Base-by-base conservation (phyloP, 2,329 filamentous ascomycete species). In the Plenodomus biglobosus region DNA sequence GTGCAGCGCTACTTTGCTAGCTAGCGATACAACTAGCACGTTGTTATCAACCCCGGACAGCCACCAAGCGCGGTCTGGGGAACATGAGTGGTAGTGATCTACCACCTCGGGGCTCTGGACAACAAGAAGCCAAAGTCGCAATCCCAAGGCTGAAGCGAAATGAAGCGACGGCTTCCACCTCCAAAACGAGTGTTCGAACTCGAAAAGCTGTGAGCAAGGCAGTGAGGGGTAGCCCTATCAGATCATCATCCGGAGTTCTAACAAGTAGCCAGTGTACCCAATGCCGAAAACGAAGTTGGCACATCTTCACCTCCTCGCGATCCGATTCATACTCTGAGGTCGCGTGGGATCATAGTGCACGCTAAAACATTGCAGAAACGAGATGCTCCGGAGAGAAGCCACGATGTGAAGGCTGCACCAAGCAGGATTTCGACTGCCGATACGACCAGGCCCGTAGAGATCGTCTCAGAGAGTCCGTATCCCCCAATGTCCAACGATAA, bases 311-410 rank as follows among this genome's bases (percentile, higher is more conserved):
- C 16, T 22, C 18, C 30, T 34, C 40, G 24, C 37, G 24, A 42
- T 35, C 22, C 32, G 24, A 39, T 18, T 37, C 38, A 38, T 22
- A 17, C 17, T 40, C 11, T 41, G 27, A 7, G 32, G 8, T 42
- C 42, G 15, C 38, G 24, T 11, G n/a, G 16, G 1, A 15, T 16
- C 5, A 16, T 39, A 37, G 43, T 34, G 37, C 22, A n/a, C 16
- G 42, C 49, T 55, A 34, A 53, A 38, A 11, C 27, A 17, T 18
- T 10, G 17, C 32, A 58, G 70, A 61, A 58, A 53, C 69, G 38
- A 70, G 66, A 43, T 73, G 70, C 44, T 68, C 63, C 45, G 71
- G 70, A 3, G 46, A 62, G 22, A 53, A 55, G 17, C 70, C 69
- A 3, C 40, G 47, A 2, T 73, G 70, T 46, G 51, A 53, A 13